phyloP scores from a whole-genome alignment of 108 stramenopile species.

The Ochromonas danica region DNA sequence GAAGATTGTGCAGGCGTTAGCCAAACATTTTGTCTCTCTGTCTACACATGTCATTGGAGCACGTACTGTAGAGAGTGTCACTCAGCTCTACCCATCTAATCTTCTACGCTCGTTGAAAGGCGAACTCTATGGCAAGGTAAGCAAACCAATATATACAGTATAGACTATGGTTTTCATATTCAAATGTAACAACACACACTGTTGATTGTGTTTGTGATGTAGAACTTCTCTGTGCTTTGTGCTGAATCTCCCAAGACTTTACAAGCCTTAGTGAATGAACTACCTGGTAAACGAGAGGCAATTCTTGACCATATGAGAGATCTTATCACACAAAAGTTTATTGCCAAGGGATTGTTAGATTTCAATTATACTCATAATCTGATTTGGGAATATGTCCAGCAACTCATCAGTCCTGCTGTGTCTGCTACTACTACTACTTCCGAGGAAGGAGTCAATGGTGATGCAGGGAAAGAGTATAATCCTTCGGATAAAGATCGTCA shows the following conservation, averaged over 20 bases:
- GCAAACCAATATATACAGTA: conserved; percentile 61
- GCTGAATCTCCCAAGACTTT: conserved; percentile 49
- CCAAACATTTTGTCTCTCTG: conserved; percentile 72
- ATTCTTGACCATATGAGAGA: conserved; percentile 58
- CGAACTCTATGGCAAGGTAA: conserved; percentile 84
- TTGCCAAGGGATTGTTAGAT: conserved; percentile 62
- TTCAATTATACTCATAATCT: conserved; percentile 18
- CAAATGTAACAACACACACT: too few species aligned
- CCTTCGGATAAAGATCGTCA: background rate
- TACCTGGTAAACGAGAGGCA: conserved; percentile 64
- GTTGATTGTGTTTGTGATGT: background rate
- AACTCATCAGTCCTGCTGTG: background rate
- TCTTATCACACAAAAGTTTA: conserved; percentile 72
- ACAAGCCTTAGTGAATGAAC: conserved; percentile 48
- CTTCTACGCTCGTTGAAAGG: conserved; percentile 62
- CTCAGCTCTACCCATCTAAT: conserved; percentile 70
- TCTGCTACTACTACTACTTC: background rate
- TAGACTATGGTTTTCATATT: background rate
- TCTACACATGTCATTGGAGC: conserved; percentile 80
- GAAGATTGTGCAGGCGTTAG: conserved; percentile 63
- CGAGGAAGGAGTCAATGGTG: background rate
- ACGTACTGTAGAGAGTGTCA: conserved; percentile 73
- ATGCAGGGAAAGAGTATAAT: too few species aligned
- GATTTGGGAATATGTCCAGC: conserved; percentile 2
- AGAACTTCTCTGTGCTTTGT: conserved; percentile 39